Evolutionary conservation across 2,329 filamentous ascomycete genomes (phyloP).

Genomic region (Juglanconis juglandina): DNA sequence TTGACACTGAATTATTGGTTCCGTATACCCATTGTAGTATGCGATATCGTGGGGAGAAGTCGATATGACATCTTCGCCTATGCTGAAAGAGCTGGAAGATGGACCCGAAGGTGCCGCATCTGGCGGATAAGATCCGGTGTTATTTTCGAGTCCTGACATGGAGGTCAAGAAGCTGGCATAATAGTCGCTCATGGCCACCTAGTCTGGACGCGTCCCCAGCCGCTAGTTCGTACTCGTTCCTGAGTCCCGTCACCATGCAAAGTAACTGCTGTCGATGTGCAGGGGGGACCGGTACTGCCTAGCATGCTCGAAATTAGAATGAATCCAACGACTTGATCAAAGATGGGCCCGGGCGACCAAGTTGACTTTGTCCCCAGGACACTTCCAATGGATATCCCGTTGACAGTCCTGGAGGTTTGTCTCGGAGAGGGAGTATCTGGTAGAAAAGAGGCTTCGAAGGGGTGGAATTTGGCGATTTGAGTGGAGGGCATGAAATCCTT

Average conservation of each 20-base stretch:
- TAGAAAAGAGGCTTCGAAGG: not conserved
- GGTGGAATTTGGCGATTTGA: not conserved
- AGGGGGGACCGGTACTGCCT: not conserved
- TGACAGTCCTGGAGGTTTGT: not conserved
- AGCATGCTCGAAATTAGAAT: conserved; percentile 1
- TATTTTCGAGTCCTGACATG: conserved; percentile 41
- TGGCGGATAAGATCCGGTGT: conserved; percentile 23
- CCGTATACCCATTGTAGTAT: conserved; percentile 49
- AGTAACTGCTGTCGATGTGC: not conserved
- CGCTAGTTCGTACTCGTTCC: not conserved
- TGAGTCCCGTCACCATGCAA: not conserved
- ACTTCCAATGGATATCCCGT: not conserved
- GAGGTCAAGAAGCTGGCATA: conserved; percentile 55
- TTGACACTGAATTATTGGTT: conserved; percentile 44
- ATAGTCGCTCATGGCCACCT: conserved; percentile 49
- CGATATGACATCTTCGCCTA: conserved; percentile 33
- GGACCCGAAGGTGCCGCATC: conserved; percentile 37
- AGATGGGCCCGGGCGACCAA: not conserved
- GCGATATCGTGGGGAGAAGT: conserved; percentile 45
- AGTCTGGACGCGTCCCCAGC: not conserved
- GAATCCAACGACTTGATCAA: not conserved
- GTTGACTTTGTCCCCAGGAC: not conserved
- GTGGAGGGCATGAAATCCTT: not conserved
- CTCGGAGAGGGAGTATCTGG: not conserved
- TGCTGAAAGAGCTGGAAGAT: conserved; percentile 29